Evolutionary conservation across 352 stramenopile genomes (phyloP).

Genomic region (Globisporangium uncinulatum): DNA sequence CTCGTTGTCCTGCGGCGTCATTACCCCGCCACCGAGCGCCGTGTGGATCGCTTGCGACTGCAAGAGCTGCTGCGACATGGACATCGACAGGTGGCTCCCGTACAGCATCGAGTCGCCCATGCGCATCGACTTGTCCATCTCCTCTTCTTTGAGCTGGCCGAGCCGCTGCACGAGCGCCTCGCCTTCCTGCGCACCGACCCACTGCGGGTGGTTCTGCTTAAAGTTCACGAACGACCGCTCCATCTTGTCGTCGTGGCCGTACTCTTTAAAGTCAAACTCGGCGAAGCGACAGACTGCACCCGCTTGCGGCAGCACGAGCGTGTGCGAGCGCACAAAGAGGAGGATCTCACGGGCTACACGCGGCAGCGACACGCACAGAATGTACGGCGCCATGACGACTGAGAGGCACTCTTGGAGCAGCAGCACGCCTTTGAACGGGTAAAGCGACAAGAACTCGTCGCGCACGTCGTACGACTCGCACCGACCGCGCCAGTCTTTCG

Average conservation of each 20-base stretch:
- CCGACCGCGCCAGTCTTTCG: slow-evolving; percentile 89
- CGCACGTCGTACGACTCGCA: slow-evolving; percentile 85
- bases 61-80: slow-evolving; percentile 85
- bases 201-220: slow-evolving; percentile 88
- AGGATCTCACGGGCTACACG: slow-evolving; percentile 87
- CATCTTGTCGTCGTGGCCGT: slow-evolving; percentile 93
- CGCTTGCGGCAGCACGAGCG: slow-evolving; percentile 87
- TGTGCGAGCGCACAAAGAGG: slow-evolving; percentile 92
- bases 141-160: slow-evolving; percentile 68
- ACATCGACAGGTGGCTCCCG: slow-evolving; percentile 47
- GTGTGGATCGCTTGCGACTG: slow-evolving; percentile 82
- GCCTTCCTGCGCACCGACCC: slow-evolving; percentile 71
- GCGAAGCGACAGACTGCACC: slow-evolving; percentile 93
- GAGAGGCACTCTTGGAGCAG: slow-evolving; percentile 92
- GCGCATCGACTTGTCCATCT: slow-evolving; percentile 85
- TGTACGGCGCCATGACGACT: slow-evolving; percentile 94
- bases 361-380: slow-evolving; percentile 95
- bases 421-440: slow-evolving; percentile 93
- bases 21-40: slow-evolving; percentile 44
- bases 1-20: slow-evolving; percentile 67
- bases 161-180: slow-evolving; percentile 67
- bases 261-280: slow-evolving; percentile 97
- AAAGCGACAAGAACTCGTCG: slow-evolving; percentile 86
- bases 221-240: slow-evolving; percentile 98
- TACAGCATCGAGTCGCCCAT: slow-evolving; percentile 81